These are phyloP conservation scores for Nicotiana tabacum DNA, from an alignment of 257 asterid species.

Conservation along the genomic window DNA sequence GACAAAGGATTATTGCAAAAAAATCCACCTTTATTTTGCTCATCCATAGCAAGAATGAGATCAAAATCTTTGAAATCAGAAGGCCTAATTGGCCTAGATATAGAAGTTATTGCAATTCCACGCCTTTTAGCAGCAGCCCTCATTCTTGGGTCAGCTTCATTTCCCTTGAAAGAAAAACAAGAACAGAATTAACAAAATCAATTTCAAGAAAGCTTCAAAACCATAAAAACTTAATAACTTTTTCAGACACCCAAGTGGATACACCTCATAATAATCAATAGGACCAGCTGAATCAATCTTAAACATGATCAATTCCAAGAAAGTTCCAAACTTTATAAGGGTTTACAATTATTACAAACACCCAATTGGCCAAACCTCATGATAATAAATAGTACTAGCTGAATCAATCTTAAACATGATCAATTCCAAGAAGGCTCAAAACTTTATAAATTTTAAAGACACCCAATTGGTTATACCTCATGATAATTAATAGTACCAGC, in stretches of 20 bases:
- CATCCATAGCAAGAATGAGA: slow-evolving; percentile 94
- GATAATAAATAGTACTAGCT: too few relatives aligned
- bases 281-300: slow-evolving; percentile 92
- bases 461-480: slow-evolving; percentile 37
- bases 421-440: too few relatives aligned
- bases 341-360: too few relatives aligned
- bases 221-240: background rate
- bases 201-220: background rate
- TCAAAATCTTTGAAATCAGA: slow-evolving; percentile 87
- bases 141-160: slow-evolving; percentile 93
- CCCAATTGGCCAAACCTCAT: too few relatives aligned
- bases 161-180: slow-evolving; percentile 42
- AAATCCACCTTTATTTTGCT: slow-evolving; percentile 66
- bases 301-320: slow-evolving; percentile 46
- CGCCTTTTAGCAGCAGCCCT: slow-evolving; percentile 85
- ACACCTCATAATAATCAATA: slow-evolving; percentile 75
- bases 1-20: background rate
- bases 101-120: slow-evolving; percentile 79
- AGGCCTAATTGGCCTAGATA: slow-evolving; percentile 74
- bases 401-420: too few relatives aligned
- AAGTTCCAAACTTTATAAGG: too few relatives aligned
- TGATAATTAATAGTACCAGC: slow-evolving; percentile 92
- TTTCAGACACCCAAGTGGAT: background rate
- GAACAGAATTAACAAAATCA: background rate
- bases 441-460: background rate